A percentile compares a stretch with the other conserved stretches of the same genome.
Conservation (phyloP, 2,329 filamentous ascomycete genomes). For the Ilyonectria destructans region DNA sequence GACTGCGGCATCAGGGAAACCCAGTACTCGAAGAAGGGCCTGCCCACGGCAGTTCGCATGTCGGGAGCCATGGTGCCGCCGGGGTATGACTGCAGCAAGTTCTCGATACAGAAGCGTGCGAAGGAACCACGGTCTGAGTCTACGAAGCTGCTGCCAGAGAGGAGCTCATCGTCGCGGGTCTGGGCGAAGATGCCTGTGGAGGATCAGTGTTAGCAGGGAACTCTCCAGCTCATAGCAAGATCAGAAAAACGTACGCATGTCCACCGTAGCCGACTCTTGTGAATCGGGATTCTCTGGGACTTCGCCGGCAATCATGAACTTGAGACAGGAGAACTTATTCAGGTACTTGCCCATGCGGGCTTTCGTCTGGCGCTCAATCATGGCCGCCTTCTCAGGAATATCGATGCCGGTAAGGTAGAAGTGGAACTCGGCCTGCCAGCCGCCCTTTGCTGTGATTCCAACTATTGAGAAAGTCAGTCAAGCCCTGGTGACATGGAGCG, state of each 20-base stretch:
- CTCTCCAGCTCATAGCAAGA: not conserved
- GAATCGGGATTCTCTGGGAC: conserved; percentile 55
- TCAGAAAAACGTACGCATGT: conserved; percentile 53
- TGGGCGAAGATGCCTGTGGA: conserved; percentile 57
- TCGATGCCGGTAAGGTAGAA: conserved; percentile 60
- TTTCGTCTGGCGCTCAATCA: conserved; percentile 58
- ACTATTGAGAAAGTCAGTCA: conserved; percentile 39
- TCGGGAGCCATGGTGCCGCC: conserved; percentile 60
- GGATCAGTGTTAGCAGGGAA: not conserved
- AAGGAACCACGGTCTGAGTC: conserved; percentile 52
- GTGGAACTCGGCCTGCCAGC: conserved; percentile 62
- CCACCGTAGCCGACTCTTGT: conserved; percentile 64
- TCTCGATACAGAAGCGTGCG: conserved; percentile 43
- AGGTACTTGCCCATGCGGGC: conserved; percentile 52
- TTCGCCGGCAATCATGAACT: conserved; percentile 55
- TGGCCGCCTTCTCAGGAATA: conserved; percentile 58
- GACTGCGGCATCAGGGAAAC: conserved; percentile 47
- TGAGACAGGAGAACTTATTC: conserved; percentile 54
- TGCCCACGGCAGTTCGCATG: conserved; percentile 55
- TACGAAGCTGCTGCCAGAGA: conserved; percentile 43
- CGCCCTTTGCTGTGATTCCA: conserved; percentile 60
- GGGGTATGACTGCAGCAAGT: conserved; percentile 58
- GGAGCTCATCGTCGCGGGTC: conserved; percentile 57
- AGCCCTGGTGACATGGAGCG: no score
- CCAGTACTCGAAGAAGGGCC: conserved; percentile 48